These are phyloP conservation scores for Naganishia friedmannii DNA, from an alignment of 768 basidiomycete species.

Conservation along the genomic window DNA sequence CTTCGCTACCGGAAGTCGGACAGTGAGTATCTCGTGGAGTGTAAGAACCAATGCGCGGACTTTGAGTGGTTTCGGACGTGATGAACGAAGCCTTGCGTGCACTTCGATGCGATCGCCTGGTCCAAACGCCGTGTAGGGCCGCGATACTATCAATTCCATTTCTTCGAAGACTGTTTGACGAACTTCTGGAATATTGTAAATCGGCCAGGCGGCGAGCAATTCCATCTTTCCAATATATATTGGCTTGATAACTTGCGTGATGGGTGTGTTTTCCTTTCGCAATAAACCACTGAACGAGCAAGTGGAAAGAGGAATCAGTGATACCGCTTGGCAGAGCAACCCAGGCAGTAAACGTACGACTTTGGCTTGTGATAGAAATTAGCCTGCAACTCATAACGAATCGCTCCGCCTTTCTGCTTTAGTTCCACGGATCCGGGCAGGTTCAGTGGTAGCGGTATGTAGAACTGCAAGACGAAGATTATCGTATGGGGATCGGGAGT, in stretches of 20 bases:
- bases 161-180: conserved; percentile 56
- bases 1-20: conserved; percentile 56
- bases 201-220: conserved; percentile 86
- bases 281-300: conserved; percentile 66
- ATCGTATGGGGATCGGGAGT: neutral
- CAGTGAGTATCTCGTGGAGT: conserved; percentile 72
- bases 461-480: conserved; percentile 71
- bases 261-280: conserved; percentile 70
- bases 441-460: conserved; percentile 85
- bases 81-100: conserved; percentile 69
- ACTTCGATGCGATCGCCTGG: conserved; percentile 77
- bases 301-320: conserved; percentile 22
- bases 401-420: conserved; percentile 69
- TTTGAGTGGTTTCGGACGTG: conserved; percentile 65
- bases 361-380: conserved; percentile 82
- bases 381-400: conserved; percentile 85
- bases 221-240: conserved; percentile 92
- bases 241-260: conserved; percentile 65
- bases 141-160: conserved; percentile 70
- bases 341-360: conserved; percentile 56
- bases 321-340: neutral
- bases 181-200: conserved; percentile 55
- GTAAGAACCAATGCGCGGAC: conserved; percentile 80
- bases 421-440: conserved; percentile 81
- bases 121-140: conserved; percentile 75